Percentiles rank a stretch among this genome's conserved stretches.
These are phyloP conservation scores for Paracoccidioides lutzii DNA, from an alignment of 2,329 filamentous ascomycete genomes.

Conservation along the genomic window DNA sequence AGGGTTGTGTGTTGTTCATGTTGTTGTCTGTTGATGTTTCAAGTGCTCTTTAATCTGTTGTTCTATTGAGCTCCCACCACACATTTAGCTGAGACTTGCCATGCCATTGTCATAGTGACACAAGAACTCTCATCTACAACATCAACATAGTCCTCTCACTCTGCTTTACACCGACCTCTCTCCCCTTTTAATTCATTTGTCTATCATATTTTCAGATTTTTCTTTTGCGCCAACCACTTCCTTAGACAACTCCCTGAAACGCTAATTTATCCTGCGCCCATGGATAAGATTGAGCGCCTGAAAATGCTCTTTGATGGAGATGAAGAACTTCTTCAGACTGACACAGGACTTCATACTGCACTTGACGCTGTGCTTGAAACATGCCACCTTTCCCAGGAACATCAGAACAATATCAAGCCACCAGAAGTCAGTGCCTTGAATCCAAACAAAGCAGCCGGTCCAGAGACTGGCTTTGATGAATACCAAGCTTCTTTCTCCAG, in stretches of 20 bases:
- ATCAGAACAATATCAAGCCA: not conserved
- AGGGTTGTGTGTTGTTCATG: too few relatives aligned
- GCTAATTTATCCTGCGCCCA: slow-evolving; percentile 2
- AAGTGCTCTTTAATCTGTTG: too few relatives aligned
- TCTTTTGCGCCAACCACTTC: not conserved
- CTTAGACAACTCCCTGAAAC: not conserved
- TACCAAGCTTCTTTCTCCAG: slow-evolving; percentile 11
- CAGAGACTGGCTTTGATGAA: slow-evolving; percentile 11
- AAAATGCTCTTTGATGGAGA: slow-evolving; percentile 19
- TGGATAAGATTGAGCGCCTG: slow-evolving; percentile 18
- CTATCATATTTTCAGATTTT: not conserved
- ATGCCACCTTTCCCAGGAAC: not conserved
- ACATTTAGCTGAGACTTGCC: too few relatives aligned
- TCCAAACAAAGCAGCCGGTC: not conserved
- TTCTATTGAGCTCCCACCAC: too few relatives aligned
- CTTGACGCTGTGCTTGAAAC: not conserved
- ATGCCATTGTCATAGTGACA: too few relatives aligned
- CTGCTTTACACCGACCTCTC: too few relatives aligned
- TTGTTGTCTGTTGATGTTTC: too few relatives aligned
- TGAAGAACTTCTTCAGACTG: slow-evolving; percentile 11
- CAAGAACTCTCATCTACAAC: too few relatives aligned
- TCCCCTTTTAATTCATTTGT: not conserved
- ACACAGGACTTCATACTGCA: slow-evolving; percentile 5
- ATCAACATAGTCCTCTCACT: too few relatives aligned
- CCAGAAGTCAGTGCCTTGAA: not conserved